phyloP scores from a whole-genome alignment of 2,329 filamentous ascomycete genomes.

The Cladosporium austrohemisphaericum region DNA sequence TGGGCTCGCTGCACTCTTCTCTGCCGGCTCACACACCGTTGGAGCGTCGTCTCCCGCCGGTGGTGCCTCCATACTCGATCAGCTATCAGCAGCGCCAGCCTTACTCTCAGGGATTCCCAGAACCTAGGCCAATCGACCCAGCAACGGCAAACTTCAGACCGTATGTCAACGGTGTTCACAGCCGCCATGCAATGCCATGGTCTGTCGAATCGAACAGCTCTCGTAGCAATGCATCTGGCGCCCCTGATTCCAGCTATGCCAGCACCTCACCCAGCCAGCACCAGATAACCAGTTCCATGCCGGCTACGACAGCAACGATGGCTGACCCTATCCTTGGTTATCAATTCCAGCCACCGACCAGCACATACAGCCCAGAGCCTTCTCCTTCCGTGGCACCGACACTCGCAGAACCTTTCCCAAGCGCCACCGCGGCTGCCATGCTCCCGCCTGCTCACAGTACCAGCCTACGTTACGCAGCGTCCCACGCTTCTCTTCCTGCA shows the following conservation, averaged over 20 bases:
- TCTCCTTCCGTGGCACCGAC: constrained; percentile 23
- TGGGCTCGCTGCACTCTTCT: constrained; percentile 33
- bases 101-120: constrained; percentile 20
- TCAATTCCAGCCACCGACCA: constrained; percentile 23
- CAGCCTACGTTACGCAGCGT: background rate
- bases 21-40: constrained; percentile 30
- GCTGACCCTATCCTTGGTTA: constrained; percentile 26
- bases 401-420: constrained; percentile 22
- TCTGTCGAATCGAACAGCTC: constrained; percentile 17
- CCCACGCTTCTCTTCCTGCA: constrained; percentile 14
- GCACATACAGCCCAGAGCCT: constrained; percentile 23
- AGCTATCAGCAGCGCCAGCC: constrained; percentile 18
- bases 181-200: constrained; percentile 31
- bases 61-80: constrained; percentile 24
- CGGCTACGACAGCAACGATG: background rate
- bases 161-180: constrained; percentile 29
- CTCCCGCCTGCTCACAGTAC: constrained; percentile 20
- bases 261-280: constrained; percentile 5
- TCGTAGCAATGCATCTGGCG: background rate
- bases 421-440: constrained; percentile 20
- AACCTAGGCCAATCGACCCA: constrained; percentile 25
- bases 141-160: constrained; percentile 20
- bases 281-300: background rate
- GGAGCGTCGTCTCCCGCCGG: constrained; percentile 29
- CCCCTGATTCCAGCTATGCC: background rate